Percentiles rank a stretch among this genome's conserved stretches.
phyloP scores from a whole-genome alignment of 768 basidiomycete genomes.

The Russula sp. region DNA sequence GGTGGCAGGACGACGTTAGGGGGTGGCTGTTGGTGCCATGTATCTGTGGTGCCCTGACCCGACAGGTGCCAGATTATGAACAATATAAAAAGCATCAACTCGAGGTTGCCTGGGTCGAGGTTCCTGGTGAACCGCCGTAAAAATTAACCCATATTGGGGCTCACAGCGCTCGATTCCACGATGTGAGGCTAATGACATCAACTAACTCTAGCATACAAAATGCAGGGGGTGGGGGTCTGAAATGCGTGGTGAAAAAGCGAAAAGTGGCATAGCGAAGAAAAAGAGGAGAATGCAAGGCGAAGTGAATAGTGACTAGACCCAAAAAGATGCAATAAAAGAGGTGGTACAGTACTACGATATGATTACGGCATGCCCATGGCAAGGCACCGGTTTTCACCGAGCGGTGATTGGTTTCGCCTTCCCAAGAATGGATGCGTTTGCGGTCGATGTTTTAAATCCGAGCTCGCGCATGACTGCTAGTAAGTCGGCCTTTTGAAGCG shows the following conservation, averaged over 20 bases:
- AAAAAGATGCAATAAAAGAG: constrained; percentile 9
- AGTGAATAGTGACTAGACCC: constrained; percentile 11
- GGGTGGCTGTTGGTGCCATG: constrained; percentile 3
- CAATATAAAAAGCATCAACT: neutral
- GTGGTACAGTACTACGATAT: neutral
- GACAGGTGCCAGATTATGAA: too few species aligned
- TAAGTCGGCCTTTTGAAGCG: constrained; percentile 83
- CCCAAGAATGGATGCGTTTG: constrained; percentile 43
- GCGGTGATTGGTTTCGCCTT: constrained; percentile 20
- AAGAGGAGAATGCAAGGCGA: constrained; percentile 16
- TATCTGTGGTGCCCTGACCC: too few species aligned
- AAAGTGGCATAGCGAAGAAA: constrained; percentile 21
- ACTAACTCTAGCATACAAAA: constrained; percentile 29
- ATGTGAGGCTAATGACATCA: constrained; percentile 11
- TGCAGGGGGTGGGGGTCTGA: constrained; percentile 21
- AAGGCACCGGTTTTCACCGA: constrained; percentile 17
- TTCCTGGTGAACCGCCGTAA: neutral
- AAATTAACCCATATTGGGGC: constrained; percentile 15
- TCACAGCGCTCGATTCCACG: constrained; percentile 2
- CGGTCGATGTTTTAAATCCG: constrained; percentile 84
- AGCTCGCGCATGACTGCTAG: constrained; percentile 76
- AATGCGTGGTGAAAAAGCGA: constrained; percentile 18
- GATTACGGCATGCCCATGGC: constrained; percentile 19
- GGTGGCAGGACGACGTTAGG: neutral
- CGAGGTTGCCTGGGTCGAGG: neutral